Percentiles rank a stretch among this genome's conserved stretches.
Evolutionary conservation across 2,329 filamentous ascomycete species (phyloP).

Genomic region (Penicillium sp.): DNA sequence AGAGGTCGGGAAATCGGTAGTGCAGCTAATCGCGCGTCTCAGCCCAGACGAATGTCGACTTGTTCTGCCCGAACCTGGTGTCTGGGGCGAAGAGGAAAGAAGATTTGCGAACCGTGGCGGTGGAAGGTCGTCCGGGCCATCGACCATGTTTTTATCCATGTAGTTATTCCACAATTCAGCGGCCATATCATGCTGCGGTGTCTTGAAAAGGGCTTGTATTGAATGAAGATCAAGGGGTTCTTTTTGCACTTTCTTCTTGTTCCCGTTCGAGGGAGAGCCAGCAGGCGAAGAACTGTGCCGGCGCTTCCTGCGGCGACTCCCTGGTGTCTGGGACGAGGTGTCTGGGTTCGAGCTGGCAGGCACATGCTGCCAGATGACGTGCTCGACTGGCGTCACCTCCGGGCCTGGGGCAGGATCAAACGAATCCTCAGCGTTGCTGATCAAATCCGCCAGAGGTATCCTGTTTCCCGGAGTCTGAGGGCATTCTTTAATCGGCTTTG

Average conservation of each 20-base stretch:
- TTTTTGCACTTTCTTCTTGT: constrained; percentile 32
- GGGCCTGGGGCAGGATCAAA: constrained; percentile 42
- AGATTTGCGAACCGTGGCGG: constrained; percentile 57
- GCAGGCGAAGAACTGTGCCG: constrained; percentile 65
- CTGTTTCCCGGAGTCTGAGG: constrained; percentile 53
- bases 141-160: constrained; percentile 45
- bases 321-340: constrained; percentile 43
- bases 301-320: constrained; percentile 51
- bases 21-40: constrained; percentile 60
- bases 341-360: constrained; percentile 36
- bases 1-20: constrained; percentile 58
- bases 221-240: constrained; percentile 50
- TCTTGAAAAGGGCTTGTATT: constrained; percentile 52
- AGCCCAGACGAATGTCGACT: constrained; percentile 44
- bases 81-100: constrained; percentile 63
- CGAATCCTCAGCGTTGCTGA: constrained; percentile 53
- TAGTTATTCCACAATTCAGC: constrained; percentile 71
- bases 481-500: constrained; percentile 29
- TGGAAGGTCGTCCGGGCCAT: constrained; percentile 39
- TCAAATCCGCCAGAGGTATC: constrained; percentile 52
- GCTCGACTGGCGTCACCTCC: constrained; percentile 51
- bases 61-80: constrained; percentile 42
- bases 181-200: constrained; percentile 62
- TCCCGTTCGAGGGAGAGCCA: constrained; percentile 53
- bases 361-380: constrained; percentile 51